Percentiles rank a stretch among this genome's conserved stretches.
phyloP scores from a whole-genome alignment of 2,329 filamentous ascomycete species.

The Trichophyton simii region DNA sequence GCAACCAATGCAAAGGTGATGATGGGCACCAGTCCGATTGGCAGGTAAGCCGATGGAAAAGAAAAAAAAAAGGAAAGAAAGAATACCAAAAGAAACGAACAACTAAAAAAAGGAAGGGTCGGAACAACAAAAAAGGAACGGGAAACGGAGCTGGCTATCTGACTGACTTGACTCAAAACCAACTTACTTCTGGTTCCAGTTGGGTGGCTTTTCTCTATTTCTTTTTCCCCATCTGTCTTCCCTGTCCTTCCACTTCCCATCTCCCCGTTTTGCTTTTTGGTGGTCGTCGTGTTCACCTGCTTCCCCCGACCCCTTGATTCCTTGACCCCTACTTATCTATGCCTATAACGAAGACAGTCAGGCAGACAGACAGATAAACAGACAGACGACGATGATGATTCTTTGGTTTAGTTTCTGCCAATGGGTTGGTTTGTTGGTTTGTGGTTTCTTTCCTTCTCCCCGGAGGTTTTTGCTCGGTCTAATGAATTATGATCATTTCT shows the following conservation, averaged over 20 bases:
- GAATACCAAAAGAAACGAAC: neutral
- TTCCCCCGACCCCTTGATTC: neutral
- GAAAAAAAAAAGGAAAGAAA: neutral
- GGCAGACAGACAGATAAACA: no score
- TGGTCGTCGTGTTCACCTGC: neutral
- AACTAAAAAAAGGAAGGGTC: neutral
- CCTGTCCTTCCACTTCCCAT: neutral
- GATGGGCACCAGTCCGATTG: neutral
- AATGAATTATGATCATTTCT: conserved; percentile 8
- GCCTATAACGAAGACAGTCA: neutral
- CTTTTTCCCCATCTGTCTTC: neutral
- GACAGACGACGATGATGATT: neutral
- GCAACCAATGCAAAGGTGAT: neutral
- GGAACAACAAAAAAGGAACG: neutral
- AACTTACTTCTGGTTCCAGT: neutral
- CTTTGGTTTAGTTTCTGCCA: neutral
- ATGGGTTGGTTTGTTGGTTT: neutral
- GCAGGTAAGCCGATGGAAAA: neutral
- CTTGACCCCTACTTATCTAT: neutral
- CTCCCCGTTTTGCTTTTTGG: neutral
- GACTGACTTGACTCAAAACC: neutral
- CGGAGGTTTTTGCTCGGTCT: neutral
- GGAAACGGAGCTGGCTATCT: neutral
- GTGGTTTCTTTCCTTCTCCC: no score
- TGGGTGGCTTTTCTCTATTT: neutral